Base-by-base conservation (phyloP, 208 protist genomes). In the Crithidia brevicula region DNA sequence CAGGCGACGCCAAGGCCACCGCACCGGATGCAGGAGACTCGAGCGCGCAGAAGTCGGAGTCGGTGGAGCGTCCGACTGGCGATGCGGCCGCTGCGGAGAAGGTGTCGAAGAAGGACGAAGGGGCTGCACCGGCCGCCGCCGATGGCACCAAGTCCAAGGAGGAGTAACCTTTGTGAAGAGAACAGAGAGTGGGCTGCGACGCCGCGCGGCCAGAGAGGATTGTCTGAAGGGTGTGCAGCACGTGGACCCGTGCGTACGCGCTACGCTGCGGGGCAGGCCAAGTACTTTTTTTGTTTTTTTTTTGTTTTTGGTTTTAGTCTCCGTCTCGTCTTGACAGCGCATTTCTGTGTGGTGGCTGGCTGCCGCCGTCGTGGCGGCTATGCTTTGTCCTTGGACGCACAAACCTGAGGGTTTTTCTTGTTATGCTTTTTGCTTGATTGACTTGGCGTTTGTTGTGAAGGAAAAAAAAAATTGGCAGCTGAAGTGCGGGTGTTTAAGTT, bases 91-190 rank as follows among this genome's bases (percentile, higher is more conserved):
- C 40, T 0, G 49, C 50, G 11, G 62, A 65, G 53, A 46, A 50
- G 28, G 33, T 50, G 38, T 8, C 31, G 34, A 59, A 64, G 63
- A 58, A 51, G 22, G 46, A 49, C 10, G 46, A 63, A 40, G 36
- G 3, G 0, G 16, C 36, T 31, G 22, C 53, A 0, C 3, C 45
- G 11, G 40, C 62, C 42, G 56, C 60, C 1, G n/a, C 46, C 5
- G 59, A 52, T 43, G 42, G 34, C 27, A 28, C 49, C 22, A 23
- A 58, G 31, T 62, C 50, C 15, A 72, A 58, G 63, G 57, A 52
- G 33, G 59, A 65, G 33, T 65, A 51, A 49, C 10, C n/a, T 31
- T 28, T n/a, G n/a, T n/a, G n/a, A n/a, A n/a, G n/a, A n/a, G n/a
- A n/a, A n/a, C n/a, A n/a, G n/a, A n/a, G n/a, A n/a, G n/a, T n/a